Percentiles rank a stretch among this genome's conserved stretches.
These are phyloP conservation scores for Trichoderma koningiopsis DNA, from an alignment of 2,329 filamentous ascomycete species.

Conservation along the genomic window DNA sequence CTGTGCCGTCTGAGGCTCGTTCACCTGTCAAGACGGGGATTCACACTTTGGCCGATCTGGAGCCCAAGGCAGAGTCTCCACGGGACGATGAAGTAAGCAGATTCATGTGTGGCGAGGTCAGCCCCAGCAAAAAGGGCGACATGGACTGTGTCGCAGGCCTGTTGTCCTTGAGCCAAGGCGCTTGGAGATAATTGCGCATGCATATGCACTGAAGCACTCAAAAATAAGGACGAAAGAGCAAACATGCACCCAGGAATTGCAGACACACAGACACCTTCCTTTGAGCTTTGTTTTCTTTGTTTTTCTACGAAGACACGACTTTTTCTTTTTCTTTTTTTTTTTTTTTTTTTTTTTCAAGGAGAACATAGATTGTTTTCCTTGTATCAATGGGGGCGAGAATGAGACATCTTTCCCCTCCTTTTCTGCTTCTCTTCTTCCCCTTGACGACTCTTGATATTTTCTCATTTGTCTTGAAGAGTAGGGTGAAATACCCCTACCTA, in stretches of 20 bases:
- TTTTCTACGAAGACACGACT: conserved; percentile 6
- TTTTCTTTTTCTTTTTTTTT: background rate
- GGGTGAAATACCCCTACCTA: background rate
- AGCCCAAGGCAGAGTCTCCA: conserved; percentile 26
- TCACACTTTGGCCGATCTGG: conserved; percentile 57
- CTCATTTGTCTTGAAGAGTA: background rate
- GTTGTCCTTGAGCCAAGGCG: conserved; percentile 86
- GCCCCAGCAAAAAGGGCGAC: conserved; percentile 75
- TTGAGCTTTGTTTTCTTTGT: conserved; percentile 13
- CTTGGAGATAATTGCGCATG: conserved; percentile 63
- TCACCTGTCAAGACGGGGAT: conserved; percentile 40
- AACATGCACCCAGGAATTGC: background rate
- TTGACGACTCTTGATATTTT: conserved; percentile 4
- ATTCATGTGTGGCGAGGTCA: conserved; percentile 70
- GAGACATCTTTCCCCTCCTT: background rate
- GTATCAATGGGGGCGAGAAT: background rate
- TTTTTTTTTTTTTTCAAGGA: background rate
- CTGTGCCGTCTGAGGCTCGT: conserved; percentile 43
- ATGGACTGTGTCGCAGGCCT: conserved; percentile 89
- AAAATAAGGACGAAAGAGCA: background rate
- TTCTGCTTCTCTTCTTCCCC: background rate
- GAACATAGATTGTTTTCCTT: background rate
- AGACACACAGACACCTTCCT: background rate
- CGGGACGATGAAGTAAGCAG: conserved; percentile 64
- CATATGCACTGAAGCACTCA: background rate